A percentile compares a stretch with the other conserved stretches of the same genome.
Conservation (phyloP, 352 stramenopile species). For the Globisporangium yorkense region DNA sequence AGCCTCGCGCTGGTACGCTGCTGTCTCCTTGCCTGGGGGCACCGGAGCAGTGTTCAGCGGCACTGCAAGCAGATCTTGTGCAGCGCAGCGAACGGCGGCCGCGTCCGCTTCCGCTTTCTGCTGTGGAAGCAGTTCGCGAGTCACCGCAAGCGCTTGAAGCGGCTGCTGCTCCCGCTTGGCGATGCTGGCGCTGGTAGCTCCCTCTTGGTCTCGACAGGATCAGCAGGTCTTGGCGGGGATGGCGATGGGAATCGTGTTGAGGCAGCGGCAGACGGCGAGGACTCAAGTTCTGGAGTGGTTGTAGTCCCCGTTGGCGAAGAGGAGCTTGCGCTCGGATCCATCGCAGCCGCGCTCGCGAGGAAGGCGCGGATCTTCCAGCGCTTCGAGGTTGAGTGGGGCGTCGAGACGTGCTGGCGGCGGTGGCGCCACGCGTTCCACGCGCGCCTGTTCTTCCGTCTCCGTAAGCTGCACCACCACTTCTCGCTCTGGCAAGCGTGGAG, state of each 20-base stretch:
- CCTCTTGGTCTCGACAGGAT: not conserved
- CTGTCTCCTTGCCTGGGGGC: slow-evolving; percentile 29
- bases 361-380: slow-evolving; percentile 51
- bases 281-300: not conserved
- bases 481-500: slow-evolving; percentile 24
- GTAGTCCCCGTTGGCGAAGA: not conserved
- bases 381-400: slow-evolving; percentile 36
- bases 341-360: slow-evolving; percentile 19
- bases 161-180: slow-evolving; percentile 7
- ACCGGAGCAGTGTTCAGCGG: slow-evolving; percentile 19
- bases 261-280: not conserved
- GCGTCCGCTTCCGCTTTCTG: slow-evolving; percentile 41
- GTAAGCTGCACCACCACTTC: slow-evolving; percentile 25
- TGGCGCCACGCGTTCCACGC: slow-evolving; percentile 63
- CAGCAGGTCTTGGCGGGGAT: not conserved
- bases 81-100: slow-evolving; percentile 25
- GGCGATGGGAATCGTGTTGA: not conserved
- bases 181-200: not conserved
- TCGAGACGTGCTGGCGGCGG: slow-evolving; percentile 33
- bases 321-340: not conserved
- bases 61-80: slow-evolving; percentile 32
- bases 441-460: slow-evolving; percentile 50
- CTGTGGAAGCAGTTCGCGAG: slow-evolving; percentile 42
- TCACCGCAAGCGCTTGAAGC: slow-evolving; percentile 23
- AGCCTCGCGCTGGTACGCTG: slow-evolving; percentile 6